A percentile compares a stretch with the other conserved stretches of the same genome.
Evolutionary conservation across 73 alveolate genomes (phyloP).

Genomic region (Paramecium biaurelia): DNA sequence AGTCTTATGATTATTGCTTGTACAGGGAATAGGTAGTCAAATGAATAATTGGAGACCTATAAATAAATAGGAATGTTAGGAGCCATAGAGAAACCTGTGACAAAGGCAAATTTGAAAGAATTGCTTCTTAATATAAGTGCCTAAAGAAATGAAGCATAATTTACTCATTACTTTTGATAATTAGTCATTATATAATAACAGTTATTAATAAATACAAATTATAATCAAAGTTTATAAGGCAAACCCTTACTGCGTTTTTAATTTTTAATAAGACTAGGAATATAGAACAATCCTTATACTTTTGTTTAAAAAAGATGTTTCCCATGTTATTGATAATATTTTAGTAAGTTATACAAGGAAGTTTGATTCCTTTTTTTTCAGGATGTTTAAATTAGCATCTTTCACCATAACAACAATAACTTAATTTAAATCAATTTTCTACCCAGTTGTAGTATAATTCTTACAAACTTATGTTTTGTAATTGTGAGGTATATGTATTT

Average conservation of each 20-base stretch:
- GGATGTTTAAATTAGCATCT: slow-evolving; percentile 49
- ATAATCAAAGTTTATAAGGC: slow-evolving; percentile 4
- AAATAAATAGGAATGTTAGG: neutral
- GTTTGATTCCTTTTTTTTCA: neutral
- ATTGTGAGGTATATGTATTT: slow-evolving; percentile 53
- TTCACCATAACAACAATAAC: slow-evolving; percentile 41
- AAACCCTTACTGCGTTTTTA: neutral
- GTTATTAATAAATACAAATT: neutral
- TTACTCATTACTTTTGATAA: slow-evolving; percentile 27
- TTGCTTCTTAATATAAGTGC: neutral
- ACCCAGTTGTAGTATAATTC: slow-evolving; percentile 45
- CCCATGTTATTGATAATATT: neutral
- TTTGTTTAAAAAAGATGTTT: neutral
- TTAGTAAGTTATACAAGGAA: neutral
- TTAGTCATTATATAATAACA: neutral
- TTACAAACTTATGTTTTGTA: slow-evolving; percentile 48
- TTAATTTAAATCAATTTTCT: neutral
- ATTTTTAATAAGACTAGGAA: neutral
- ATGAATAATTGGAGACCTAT: neutral
- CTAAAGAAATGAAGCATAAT: neutral
- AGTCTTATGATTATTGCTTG: neutral
- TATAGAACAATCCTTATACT: neutral
- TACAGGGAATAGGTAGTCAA: neutral
- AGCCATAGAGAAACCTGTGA: slow-evolving; percentile 36
- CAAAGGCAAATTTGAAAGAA: neutral